Conservation (phyloP, 306 rosid genomes). For the Biancaea sappan region DNA sequence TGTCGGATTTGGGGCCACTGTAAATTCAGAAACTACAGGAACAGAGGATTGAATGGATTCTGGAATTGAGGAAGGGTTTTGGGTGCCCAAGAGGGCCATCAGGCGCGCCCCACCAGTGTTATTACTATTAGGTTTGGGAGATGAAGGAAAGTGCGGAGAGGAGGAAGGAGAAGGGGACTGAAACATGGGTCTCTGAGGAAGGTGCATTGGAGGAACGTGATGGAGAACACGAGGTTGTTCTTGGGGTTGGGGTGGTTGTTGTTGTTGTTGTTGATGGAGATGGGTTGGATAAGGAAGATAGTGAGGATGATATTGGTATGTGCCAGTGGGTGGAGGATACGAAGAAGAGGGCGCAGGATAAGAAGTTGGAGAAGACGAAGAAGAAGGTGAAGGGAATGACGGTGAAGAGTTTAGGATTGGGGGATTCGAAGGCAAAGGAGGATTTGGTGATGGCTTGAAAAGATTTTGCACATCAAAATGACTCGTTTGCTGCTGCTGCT, state of each 20-base stretch:
- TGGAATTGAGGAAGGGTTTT: slow-evolving; percentile 46
- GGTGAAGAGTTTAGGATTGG: slow-evolving; percentile 53
- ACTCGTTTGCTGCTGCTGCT: slow-evolving; percentile 36
- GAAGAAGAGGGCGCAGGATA: slow-evolving; percentile 61
- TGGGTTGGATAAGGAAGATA: slow-evolving; percentile 44
- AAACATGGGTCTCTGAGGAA: slow-evolving; percentile 45
- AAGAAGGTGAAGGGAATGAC: slow-evolving; percentile 47
- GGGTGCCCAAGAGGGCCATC: slow-evolving; percentile 55
- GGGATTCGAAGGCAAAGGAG: slow-evolving; percentile 19
- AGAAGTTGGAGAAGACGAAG: slow-evolving; percentile 50
- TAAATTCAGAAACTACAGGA: slow-evolving; percentile 37
- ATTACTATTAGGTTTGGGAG: slow-evolving; percentile 46
- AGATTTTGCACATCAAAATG: slow-evolving; percentile 58
- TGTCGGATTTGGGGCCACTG: slow-evolving; percentile 27
- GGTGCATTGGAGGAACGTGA: slow-evolving; percentile 43
- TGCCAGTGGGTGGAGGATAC: slow-evolving; percentile 71
- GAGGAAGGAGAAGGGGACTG: slow-evolving; percentile 44
- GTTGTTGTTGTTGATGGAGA: slow-evolving; percentile 32
- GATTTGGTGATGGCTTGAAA: slow-evolving; percentile 48
- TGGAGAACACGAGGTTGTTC: slow-evolving; percentile 42
- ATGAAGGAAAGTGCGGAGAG: slow-evolving; percentile 41
- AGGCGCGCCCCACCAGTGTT: slow-evolving; percentile 49
- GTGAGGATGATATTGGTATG: slow-evolving; percentile 54
- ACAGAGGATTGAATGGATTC: slow-evolving; percentile 30
- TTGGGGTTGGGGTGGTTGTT: no score